phyloP scores from a whole-genome alignment of 352 stramenopile species.

The Globisporangium carolinianum region DNA sequence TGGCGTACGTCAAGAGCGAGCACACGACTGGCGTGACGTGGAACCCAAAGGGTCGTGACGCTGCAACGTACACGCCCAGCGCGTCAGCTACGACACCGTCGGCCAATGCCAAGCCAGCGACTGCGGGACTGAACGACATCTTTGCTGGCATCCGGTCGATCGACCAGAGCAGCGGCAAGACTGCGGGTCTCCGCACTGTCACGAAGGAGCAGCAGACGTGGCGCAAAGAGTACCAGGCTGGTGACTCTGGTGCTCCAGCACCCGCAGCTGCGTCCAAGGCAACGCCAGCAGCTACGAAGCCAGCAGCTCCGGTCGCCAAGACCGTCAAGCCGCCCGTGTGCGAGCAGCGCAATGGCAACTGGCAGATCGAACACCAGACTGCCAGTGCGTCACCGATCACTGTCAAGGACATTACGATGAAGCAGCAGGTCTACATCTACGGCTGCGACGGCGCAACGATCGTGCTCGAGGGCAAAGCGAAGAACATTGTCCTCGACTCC shows the following conservation, averaged over 20 bases:
- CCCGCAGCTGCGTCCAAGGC: not conserved
- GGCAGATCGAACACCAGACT: constrained; percentile 96
- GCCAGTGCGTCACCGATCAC: constrained; percentile 64
- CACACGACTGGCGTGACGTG: constrained; percentile 93
- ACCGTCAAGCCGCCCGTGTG: constrained; percentile 44
- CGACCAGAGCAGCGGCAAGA: constrained; percentile 89
- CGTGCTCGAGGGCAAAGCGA: constrained; percentile 96
- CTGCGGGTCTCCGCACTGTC: constrained; percentile 92
- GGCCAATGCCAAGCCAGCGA: constrained; percentile 20
- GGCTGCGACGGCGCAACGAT: constrained; percentile 93
- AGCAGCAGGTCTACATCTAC: constrained; percentile 96
- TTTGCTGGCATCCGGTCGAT: constrained; percentile 86
- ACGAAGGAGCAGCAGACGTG: constrained; percentile 98
- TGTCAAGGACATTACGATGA: constrained; percentile 89
- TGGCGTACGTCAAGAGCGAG: constrained; percentile 92
- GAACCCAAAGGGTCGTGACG: constrained; percentile 84
- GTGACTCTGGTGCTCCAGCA: constrained; percentile 17
- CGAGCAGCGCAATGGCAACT: constrained; percentile 94
- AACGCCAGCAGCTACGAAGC: constrained; percentile 15
- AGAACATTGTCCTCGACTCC: constrained; percentile 94
- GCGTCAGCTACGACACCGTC: constrained; percentile 22
- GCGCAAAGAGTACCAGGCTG: constrained; percentile 90
- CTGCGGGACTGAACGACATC: constrained; percentile 67
- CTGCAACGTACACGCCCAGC: constrained; percentile 32
- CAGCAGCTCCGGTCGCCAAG: constrained; percentile 22